Base-by-base conservation (phyloP, 2,329 filamentous ascomycete genomes). In the Verticillium isaacii region DNA sequence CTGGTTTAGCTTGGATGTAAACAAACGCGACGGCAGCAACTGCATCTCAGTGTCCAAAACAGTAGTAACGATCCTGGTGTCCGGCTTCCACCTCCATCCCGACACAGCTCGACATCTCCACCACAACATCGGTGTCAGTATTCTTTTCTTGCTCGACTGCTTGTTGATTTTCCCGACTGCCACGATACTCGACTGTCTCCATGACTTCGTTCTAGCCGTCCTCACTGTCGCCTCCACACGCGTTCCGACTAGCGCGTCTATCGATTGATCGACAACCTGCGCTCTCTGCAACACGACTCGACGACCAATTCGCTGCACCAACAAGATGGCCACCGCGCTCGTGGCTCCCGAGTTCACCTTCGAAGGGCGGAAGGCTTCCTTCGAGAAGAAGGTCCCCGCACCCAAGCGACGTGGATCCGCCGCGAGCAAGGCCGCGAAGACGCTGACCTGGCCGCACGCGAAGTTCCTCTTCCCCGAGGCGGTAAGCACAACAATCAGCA, bases 301-400 rank as follows among this genome's bases (percentile, higher is more conserved):
- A 11, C 23, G 7, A 50, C n/a, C 45, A 23, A 23, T 19, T 23
- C 11, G 5, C 29, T 29, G 29, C 19, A 19, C 6, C 11, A 23
- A 8, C 19, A 50, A 50, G 11, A 50, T 50, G 45, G 45, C 45
- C 45, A 50, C 45, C 11, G 45, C 45, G 45, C 45, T 50, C 29
- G 54, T 63, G 59, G 50, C 63, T 19, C 61, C 64, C 45, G 63
- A 66, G 64, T 80, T 84, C 67, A 90, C 89, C 17, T 88, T 88
- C 66, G 87, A 92, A 66, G 89, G 88, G 68, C 91, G 95, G 57
- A 78, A 97, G 39, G 88, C 87, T 36, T 94, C 92, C 12, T 99
- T 98, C 74, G 84, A 90, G 58, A 80, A 80, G 60, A 76, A 85
- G 2, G 83, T 90, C 60, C 82, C 85, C 14, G 78, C 84, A 41